These are phyloP conservation scores for Globisporangium ultimum DNA, from an alignment of 352 stramenopile species.

Conservation along the genomic window DNA sequence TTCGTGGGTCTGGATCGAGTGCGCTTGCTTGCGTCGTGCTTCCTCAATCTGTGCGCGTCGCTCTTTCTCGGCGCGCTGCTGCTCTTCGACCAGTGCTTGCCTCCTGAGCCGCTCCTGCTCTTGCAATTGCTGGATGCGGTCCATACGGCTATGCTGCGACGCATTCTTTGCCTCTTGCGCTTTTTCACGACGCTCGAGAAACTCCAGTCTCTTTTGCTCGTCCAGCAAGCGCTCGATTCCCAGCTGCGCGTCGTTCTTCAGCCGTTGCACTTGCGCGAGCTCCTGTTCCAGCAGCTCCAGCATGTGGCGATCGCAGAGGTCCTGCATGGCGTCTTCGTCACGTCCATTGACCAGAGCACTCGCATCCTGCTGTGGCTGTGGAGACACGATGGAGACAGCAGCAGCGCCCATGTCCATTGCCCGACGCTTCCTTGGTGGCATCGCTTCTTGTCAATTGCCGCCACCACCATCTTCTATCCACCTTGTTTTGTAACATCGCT, in stretches of 20 bases:
- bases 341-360: not conserved
- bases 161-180: slow-evolving; percentile 21
- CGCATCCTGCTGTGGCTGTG: not conserved
- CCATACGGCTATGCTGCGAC: slow-evolving; percentile 28
- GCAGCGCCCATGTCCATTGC: not conserved
- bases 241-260: slow-evolving; percentile 36
- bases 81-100: slow-evolving; percentile 6
- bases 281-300: slow-evolving; percentile 42
- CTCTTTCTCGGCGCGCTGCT: slow-evolving; percentile 22
- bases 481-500: slow-evolving; percentile 7
- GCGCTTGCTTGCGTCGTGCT: slow-evolving; percentile 26
- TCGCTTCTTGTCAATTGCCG: not conserved
- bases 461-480: not conserved
- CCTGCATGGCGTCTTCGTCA: slow-evolving; percentile 20
- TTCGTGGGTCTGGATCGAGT: slow-evolving; percentile 35
- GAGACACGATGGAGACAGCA: slow-evolving; percentile 1
- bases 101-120: slow-evolving; percentile 44
- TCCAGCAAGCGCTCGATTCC: slow-evolving; percentile 33
- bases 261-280: slow-evolving; percentile 40
- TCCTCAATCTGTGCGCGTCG: slow-evolving; percentile 28
- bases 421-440: slow-evolving; percentile 1
- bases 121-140: slow-evolving; percentile 62
- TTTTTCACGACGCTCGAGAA: slow-evolving; percentile 29
- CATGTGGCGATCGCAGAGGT: slow-evolving; percentile 34
- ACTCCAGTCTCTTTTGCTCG: slow-evolving; percentile 42